Base-by-base conservation (phyloP, 2,329 filamentous ascomycete species). In the Neopestalotiopsis sp. region DNA sequence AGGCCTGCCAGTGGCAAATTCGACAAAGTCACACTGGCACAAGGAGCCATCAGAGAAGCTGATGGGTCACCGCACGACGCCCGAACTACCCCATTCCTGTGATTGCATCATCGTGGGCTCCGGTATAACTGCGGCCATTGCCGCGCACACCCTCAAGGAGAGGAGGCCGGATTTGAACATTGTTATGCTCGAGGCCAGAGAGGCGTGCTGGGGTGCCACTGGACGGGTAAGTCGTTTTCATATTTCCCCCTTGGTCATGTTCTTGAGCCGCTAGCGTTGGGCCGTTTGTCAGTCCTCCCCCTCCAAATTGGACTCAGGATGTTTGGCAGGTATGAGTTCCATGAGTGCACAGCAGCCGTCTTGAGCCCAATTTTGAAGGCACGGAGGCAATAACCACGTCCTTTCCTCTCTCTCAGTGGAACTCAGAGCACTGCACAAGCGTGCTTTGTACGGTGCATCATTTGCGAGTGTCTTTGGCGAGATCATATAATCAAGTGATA, bases 161-260 rank as follows among this genome's bases (percentile, higher is more conserved):
- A 81, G 71, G 71, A 78, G 69, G 73, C 76, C 79, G 52, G 82
- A 84, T 4, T 81, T 85, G 69, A 84, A 81, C n/a, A 86, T 94
- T 7, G 84, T 95, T 5, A 86, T 95, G 83, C 84, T 95, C 4
- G 93, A 95, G 80, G 93, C 93, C 14, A 85, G 93, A 74, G 92
- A 95, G 82, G 92, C 90, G 4, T 95, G 92, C 76, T 94, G 89
- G 88, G 93, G 93, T 20, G 93, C 93, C n/a, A 95, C 92, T 1
- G 92, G 93, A n/a, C 82, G 92, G 75, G 91, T 93, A 75, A 84
- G 89, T 84, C 24, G 3, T 28, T 28, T 10, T 20, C 40, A 40
- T 9, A 13, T 49, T 34, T 32, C 24, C 14, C 28, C 45, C 38
- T 30, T n/a, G 28, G 38, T 59, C 4, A 7, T 10, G n/a, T 45